Conservation (phyloP, 2,329 filamentous ascomycete species). For the Aureobasidium sp. region DNA sequence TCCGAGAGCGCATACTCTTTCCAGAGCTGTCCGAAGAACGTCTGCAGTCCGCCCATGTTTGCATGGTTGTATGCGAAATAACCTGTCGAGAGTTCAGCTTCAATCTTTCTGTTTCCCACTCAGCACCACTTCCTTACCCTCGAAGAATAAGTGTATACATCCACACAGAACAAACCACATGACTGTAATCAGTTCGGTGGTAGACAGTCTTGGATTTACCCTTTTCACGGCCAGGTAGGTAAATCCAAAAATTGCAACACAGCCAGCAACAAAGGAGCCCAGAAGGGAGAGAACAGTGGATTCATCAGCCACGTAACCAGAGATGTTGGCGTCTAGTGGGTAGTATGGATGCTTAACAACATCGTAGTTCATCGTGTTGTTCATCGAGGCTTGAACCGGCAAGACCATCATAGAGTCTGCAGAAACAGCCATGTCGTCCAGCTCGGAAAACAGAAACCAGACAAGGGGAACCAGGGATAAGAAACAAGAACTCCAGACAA, state of each 20-base stretch:
- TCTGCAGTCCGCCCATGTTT: slow-evolving; percentile 57
- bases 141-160: slow-evolving; percentile 71
- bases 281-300: slow-evolving; percentile 52
- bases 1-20: slow-evolving; percentile 87
- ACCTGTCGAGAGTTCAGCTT: slow-evolving; percentile 32
- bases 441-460: background rate
- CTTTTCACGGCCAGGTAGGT: slow-evolving; percentile 48
- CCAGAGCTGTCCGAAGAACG: slow-evolving; percentile 78
- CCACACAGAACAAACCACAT: slow-evolving; percentile 73
- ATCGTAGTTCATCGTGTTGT: background rate
- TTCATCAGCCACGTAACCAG: slow-evolving; percentile 59
- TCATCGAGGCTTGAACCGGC: background rate
- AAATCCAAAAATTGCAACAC: slow-evolving; percentile 47
- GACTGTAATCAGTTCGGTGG: slow-evolving; percentile 49
- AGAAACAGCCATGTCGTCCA: background rate
- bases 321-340: slow-evolving; percentile 54
- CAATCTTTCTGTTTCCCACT: background rate
- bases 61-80: slow-evolving; percentile 69
- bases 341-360: slow-evolving; percentile 58
- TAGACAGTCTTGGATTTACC: slow-evolving; percentile 44
- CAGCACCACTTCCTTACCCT: slow-evolving; percentile 43
- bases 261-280: slow-evolving; percentile 49
- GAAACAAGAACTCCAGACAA: background rate
- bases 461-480: background rate
- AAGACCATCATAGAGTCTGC: background rate